Evolutionary conservation across 2,329 filamentous ascomycete genomes (phyloP), one percentile per base, ranked within the genome.

Genomic region (Cladosporium sp.): DNA sequence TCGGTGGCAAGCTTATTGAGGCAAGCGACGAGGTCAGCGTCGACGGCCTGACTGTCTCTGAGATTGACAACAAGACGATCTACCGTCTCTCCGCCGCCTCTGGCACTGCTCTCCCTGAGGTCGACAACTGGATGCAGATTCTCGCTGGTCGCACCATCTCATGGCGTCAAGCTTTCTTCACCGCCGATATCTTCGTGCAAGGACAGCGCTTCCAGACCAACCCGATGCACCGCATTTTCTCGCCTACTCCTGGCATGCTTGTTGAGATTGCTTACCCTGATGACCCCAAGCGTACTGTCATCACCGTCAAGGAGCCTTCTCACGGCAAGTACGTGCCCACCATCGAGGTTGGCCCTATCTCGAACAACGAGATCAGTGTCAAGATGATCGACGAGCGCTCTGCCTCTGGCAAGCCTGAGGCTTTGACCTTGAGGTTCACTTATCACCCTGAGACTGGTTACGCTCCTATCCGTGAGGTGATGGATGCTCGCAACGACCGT

Each of bases 181-280:
- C 92, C 66, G 91, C 93, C 0, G 94, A 99, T 71, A 91, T 97
- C 30, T 89, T 97, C 70, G 91, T 97, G 5, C 95, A 99, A 79
- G 95, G 93, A 18, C 91, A 97, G 78, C 93, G 96, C 76, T 98
- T 97, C 83, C 92, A 98, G 82, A 96, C 92, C 65, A 99, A 99
- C 80, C 96, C 95, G 0, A 91, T 97, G 81, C 91, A 89, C 76
- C 89, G 94, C 65, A 93, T 99, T 66, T 94, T 98, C 70, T 89
- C 91, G 13, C 95, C 95, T 16, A 87, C 88, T 16, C 89, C 89
- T 36, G 95, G 95, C 56, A 88, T 98, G 78, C 90, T 93, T 66
- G 92, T 99, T 36, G 95, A 99, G 80, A 91, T 99, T 67, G 78
- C 85, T 25, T 82, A 94, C 75, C 93, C 94, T 25, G 89, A 94